phyloP scores from a whole-genome alignment of 1,139 yeast species.

The Blastobotrys capitulatus region DNA sequence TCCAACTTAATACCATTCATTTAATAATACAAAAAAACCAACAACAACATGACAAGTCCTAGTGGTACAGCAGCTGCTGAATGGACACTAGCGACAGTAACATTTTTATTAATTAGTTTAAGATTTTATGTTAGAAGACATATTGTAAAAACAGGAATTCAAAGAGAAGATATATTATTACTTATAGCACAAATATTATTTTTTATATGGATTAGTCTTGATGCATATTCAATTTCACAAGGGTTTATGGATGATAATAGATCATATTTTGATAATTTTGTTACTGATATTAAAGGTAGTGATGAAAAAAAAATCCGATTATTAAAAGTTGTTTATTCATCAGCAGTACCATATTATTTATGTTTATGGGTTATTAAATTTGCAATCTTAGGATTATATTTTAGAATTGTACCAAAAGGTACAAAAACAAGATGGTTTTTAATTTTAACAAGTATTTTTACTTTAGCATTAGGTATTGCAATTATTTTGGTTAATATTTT shows the following conservation, averaged over 20 bases:
- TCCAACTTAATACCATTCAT: neutral
- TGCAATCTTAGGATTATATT: constrained; percentile 29
- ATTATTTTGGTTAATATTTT: constrained; percentile 25
- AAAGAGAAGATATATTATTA: constrained; percentile 27
- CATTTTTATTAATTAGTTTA: constrained; percentile 19
- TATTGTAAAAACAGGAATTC: constrained; percentile 25
- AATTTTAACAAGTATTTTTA: constrained; percentile 18
- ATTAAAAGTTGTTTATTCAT: constrained; percentile 27
- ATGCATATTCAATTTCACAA: constrained; percentile 23
- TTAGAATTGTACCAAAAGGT: constrained; percentile 26
- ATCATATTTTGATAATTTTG: constrained; percentile 24
- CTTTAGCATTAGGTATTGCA: constrained; percentile 18
- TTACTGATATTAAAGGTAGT: constrained; percentile 19
- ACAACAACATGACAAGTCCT: constrained; percentile 10
- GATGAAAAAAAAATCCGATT: constrained; percentile 19
- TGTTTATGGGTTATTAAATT: constrained; percentile 29
- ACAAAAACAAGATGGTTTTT: constrained; percentile 24
- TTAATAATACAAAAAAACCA: neutral
- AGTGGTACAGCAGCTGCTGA: constrained; percentile 19
- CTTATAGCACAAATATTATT: constrained; percentile 25
- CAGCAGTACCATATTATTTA: constrained; percentile 29
- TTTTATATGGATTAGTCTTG: constrained; percentile 28
- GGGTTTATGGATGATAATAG: constrained; percentile 28
- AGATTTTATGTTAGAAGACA: constrained; percentile 25
- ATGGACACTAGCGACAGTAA: constrained; percentile 24